These are phyloP conservation scores for Athelia sp. DNA, from an alignment of 1,284 basidiomycete genomes.

Conservation along the genomic window DNA sequence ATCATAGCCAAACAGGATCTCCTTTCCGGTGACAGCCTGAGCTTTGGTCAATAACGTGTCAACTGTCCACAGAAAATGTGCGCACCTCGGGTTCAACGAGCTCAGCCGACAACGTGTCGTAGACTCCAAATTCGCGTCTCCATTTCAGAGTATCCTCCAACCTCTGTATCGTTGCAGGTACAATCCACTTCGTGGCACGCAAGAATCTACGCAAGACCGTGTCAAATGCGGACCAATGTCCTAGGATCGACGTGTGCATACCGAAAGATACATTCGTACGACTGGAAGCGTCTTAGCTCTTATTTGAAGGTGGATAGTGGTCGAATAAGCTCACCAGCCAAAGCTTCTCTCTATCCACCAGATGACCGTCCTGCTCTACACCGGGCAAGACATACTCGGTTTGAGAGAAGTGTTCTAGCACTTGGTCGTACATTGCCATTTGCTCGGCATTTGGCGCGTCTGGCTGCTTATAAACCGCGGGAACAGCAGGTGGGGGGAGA, in stretches of 20 bases:
- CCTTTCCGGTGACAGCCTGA: slow-evolving; percentile 70
- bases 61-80: too few species aligned
- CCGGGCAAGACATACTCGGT: slow-evolving; percentile 49
- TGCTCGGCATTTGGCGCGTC: slow-evolving; percentile 40
- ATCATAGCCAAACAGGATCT: slow-evolving; percentile 76
- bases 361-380: slow-evolving; percentile 31
- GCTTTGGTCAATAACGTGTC: slow-evolving; percentile 4
- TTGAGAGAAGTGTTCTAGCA: slow-evolving; percentile 54
- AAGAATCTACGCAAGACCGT: slow-evolving; percentile 45
- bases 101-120: slow-evolving; percentile 49
- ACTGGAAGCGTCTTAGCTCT: slow-evolving; percentile 24
- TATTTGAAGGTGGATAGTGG: background rate
- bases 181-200: slow-evolving; percentile 74
- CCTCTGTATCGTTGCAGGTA: slow-evolving; percentile 50
- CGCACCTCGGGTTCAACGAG: slow-evolving; percentile 67
- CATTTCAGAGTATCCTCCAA: slow-evolving; percentile 68
- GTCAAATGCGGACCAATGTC: too few species aligned
- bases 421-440: slow-evolving; percentile 45
- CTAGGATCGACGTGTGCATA: background rate
- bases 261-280: slow-evolving; percentile 67
- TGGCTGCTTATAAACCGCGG: slow-evolving; percentile 26
- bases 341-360: slow-evolving; percentile 66
- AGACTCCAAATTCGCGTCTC: slow-evolving; percentile 69
- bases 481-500: slow-evolving; percentile 24
- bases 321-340: slow-evolving; percentile 46